Evolutionary conservation across 1,139 yeast species (phyloP).

Genomic region (Yamadazyma buinensis): DNA sequence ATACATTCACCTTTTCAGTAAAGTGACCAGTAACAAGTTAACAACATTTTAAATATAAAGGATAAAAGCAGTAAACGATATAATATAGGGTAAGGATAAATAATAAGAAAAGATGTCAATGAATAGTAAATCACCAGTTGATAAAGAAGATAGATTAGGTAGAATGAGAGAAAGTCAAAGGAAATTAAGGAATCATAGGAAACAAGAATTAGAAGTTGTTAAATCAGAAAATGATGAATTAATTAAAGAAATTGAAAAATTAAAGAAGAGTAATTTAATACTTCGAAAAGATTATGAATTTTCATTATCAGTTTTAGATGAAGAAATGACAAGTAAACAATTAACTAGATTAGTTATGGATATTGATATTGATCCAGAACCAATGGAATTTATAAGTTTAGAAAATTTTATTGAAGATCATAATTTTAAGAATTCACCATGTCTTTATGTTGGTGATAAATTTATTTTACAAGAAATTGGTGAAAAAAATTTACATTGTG

Average conservation of each 20-base stretch:
- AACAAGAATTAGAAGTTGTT: constrained; percentile 5
- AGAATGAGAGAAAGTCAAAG: constrained; percentile 9
- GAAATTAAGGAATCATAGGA: constrained; percentile 8
- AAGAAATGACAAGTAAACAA: constrained; percentile 10
- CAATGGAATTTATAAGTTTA: constrained; percentile 1
- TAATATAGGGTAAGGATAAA: too few relatives aligned
- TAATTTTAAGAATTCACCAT: not conserved
- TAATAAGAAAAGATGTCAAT: too few relatives aligned
- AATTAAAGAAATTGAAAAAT: constrained; percentile 1
- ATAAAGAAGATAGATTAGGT: constrained; percentile 4
- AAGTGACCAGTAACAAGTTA: too few relatives aligned
- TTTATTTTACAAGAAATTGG: constrained; percentile 7
- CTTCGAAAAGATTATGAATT: constrained; percentile 2
- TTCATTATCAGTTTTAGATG: constrained; percentile 5
- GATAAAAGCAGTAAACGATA: too few relatives aligned
- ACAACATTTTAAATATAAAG: too few relatives aligned
- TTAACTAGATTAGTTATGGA: constrained; percentile 5
- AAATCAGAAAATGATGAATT: constrained; percentile 2
- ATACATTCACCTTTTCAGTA: too few relatives aligned
- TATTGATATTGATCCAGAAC: not conserved
- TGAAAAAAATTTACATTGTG: constrained; percentile 5
- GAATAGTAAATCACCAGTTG: not conserved
- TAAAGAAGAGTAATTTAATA: not conserved
- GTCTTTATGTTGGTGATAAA: constrained; percentile 3
- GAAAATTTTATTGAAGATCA: constrained; percentile 3